Base-by-base conservation (phyloP, 106 monocot species). In the Dendrobium catenatum region DNA sequence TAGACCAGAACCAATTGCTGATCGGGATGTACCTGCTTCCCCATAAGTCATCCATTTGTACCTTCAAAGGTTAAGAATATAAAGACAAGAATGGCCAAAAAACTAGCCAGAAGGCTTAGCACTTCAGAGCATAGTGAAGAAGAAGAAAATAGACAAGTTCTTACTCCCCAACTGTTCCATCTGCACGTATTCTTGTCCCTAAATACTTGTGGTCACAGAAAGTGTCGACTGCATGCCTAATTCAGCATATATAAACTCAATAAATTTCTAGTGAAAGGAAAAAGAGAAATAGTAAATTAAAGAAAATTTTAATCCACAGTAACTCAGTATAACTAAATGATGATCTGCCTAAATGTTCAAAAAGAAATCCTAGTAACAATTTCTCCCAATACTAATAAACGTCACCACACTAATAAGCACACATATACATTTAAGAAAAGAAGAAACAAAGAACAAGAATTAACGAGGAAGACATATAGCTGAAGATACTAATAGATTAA, bases 41-140 rank as follows among this genome's bases (percentile, higher is more conserved):
- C 95, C 93, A 86, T 91, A 99, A 74, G 99, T 95, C 91, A 91
- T 90, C 99, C 99, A 99, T 84, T 90, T 99, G 82, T 99, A 99
- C 82, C 99, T 99, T 85, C 78, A 15, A 44, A 58, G 59, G 20
- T 58, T 20, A 77, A 41, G 79, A 16, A 43, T 16, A 55, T 33
- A n/a, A 47, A 74, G 4, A 77, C 22, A 54, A 42, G 4, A 79
- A 56, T 54, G 18, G 27, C 43, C 42, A 74, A 44, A 37, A 72
- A 70, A 33, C 68, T 40, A 22, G 46, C 40, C 16, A 51, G 17
- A 59, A 46, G 22, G 5, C 13, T 27, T 73, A 55, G 13, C 75
- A 40, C 6, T 10, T 17, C 20, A 40, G 61, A 70, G 29, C 20
- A 72, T 79, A 5, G 41, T 54, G 47, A 37, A 78, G 27, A 55